These are phyloP conservation scores for Scytalidium sp. DNA, from an alignment of 2,329 filamentous ascomycete genomes.

Conservation along the genomic window DNA sequence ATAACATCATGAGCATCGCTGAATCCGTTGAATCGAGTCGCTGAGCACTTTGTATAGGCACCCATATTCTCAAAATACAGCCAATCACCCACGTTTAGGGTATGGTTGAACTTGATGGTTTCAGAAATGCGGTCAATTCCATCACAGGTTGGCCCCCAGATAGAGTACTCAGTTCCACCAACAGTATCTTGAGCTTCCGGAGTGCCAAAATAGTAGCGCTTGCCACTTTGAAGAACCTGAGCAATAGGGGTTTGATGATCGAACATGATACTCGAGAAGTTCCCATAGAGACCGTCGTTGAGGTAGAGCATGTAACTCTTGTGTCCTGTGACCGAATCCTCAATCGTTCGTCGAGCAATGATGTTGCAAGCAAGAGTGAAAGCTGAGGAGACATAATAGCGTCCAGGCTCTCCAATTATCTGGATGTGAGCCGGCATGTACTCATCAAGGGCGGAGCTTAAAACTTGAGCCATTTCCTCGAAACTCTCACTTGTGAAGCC, in stretches of 20 bases:
- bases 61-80: constrained; percentile 99
- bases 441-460: constrained; percentile 76
- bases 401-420: constrained; percentile 93
- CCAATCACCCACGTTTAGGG: constrained; percentile 93
- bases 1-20: constrained; percentile 88
- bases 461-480: constrained; percentile 80
- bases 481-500: constrained; percentile 92
- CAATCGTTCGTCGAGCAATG: constrained; percentile 88
- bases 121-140: constrained; percentile 93
- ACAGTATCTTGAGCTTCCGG: constrained; percentile 44
- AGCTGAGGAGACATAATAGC: constrained; percentile 90
- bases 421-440: constrained; percentile 78
- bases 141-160: constrained; percentile 98
- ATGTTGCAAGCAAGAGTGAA: constrained; percentile 96
- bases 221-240: constrained; percentile 68
- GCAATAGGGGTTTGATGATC: constrained; percentile 92
- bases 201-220: constrained; percentile 57
- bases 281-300: constrained; percentile 97
- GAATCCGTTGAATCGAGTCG: constrained; percentile 97
- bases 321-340: constrained; percentile 61
- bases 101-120: constrained; percentile 71
- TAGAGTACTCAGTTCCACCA: constrained; percentile 76
- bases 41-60: constrained; percentile 96
- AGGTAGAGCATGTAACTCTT: constrained; percentile 95
- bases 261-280: constrained; percentile 99